Evolutionary conservation across 177 flowering plant species (phyloP).

Genomic region (Vitis hybrid): DNA sequence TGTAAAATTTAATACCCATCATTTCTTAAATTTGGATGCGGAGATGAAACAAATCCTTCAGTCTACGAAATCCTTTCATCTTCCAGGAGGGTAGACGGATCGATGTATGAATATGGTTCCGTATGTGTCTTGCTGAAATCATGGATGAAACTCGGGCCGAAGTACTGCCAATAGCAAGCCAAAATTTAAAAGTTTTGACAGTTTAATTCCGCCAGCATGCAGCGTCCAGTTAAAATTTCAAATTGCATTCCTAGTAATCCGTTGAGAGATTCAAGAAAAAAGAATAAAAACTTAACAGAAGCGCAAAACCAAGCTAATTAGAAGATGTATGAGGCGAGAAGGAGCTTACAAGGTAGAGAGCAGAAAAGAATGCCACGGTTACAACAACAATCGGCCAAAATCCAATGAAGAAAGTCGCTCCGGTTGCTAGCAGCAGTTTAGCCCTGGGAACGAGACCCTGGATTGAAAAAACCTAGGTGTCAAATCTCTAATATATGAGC

Average conservation of each 20-base stretch:
- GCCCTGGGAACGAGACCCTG: conserved; percentile 73
- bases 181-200: background rate
- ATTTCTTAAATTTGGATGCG: background rate
- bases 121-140: conserved; percentile 31
- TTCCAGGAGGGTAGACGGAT: conserved; percentile 55
- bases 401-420: conserved; percentile 63
- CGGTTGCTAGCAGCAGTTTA: conserved; percentile 52
- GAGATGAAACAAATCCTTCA: background rate
- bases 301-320: background rate
- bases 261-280: background rate
- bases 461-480: conserved; percentile 3
- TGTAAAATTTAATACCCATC: background rate
- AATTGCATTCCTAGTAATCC: background rate
- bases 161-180: conserved; percentile 36
- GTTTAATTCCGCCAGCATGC: too few relatives aligned
- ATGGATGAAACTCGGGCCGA: conserved; percentile 56
- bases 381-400: conserved; percentile 61
- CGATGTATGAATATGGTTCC: conserved; percentile 44
- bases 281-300: background rate
- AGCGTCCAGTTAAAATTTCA: background rate
- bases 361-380: conserved; percentile 42
- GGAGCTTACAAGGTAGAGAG: conserved; percentile 50
- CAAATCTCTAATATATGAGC: background rate
- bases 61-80: conserved; percentile 40
- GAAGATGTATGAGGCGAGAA: background rate